A percentile compares a stretch with the other conserved stretches of the same genome.
These are phyloP conservation scores for Russula lepida DNA, from an alignment of 768 basidiomycete genomes.

Conservation along the genomic window DNA sequence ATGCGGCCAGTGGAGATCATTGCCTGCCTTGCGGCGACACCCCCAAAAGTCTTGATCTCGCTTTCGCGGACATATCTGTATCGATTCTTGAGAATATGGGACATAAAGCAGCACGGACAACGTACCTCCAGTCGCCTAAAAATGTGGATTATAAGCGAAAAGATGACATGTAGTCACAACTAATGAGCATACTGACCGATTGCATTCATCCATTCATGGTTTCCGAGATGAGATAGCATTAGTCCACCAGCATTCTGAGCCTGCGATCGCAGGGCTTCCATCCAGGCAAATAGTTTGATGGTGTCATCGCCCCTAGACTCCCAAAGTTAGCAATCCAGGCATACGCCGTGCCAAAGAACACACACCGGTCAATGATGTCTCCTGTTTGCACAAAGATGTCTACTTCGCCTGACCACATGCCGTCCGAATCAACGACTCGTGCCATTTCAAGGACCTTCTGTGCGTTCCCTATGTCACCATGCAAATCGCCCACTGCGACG, in stretches of 20 bases:
- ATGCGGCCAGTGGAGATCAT: conserved; percentile 69
- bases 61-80: conserved; percentile 73
- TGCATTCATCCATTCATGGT: conserved; percentile 95
- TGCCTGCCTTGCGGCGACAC: conserved; percentile 59
- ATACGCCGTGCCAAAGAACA: conserved; percentile 2
- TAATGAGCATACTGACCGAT: conserved; percentile 42
- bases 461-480: conserved; percentile 81
- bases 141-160: conserved; percentile 11
- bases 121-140: conserved; percentile 78
- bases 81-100: neutral
- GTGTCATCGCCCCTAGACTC: conserved; percentile 75
- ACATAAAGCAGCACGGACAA: neutral
- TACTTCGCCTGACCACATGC: conserved; percentile 74
- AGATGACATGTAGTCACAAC: neutral
- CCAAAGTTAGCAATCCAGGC: neutral
- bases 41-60: conserved; percentile 79
- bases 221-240: conserved; percentile 76
- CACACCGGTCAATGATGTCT: conserved; percentile 87
- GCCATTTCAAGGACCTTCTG: conserved; percentile 74
- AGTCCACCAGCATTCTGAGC: conserved; percentile 61
- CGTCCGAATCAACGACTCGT: conserved; percentile 58
- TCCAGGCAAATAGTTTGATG: conserved; percentile 72
- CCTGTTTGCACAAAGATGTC: conserved; percentile 93
- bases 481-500: conserved; percentile 86
- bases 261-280: conserved; percentile 75